Percentiles rank a stretch among this genome's conserved stretches.
These are phyloP conservation scores for Drosera capensis DNA, from an alignment of 148 eudicot species.

Conservation along the genomic window DNA sequence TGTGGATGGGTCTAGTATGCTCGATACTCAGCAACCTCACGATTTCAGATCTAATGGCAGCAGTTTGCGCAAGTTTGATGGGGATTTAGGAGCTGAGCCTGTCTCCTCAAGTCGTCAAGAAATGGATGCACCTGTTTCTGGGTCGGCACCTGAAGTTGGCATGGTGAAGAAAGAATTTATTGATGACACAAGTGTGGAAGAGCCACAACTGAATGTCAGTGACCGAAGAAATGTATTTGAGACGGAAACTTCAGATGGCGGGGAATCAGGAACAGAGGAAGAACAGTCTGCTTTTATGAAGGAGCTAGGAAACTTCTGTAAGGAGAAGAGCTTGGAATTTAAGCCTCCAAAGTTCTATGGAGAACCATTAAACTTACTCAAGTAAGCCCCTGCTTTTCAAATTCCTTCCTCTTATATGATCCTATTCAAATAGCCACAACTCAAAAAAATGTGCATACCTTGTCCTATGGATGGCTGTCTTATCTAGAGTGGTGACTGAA, in stretches of 20 bases:
- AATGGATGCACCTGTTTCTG: slow-evolving; percentile 3
- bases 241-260: slow-evolving; percentile 30
- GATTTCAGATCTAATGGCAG: slow-evolving; percentile 8
- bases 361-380: slow-evolving; percentile 68
- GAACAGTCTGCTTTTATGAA: slow-evolving; percentile 78
- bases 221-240: slow-evolving; percentile 14
- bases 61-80: slow-evolving; percentile 4
- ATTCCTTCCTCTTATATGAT: too few species aligned
- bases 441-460: too few species aligned
- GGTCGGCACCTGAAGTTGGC: slow-evolving; percentile 12
- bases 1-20: slow-evolving; percentile 7
- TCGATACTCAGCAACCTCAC: slow-evolving; percentile 5
- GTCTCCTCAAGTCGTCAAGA: slow-evolving; percentile 1
- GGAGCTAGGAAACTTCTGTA: slow-evolving; percentile 31
- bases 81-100: slow-evolving; percentile 8
- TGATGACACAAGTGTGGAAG: slow-evolving; percentile 5
- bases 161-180: slow-evolving; percentile 10
- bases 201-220: slow-evolving; percentile 4
- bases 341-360: slow-evolving; percentile 89
- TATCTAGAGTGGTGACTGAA: too few species aligned
- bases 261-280: slow-evolving; percentile 50
- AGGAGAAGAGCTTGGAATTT: slow-evolving; percentile 36
- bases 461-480: too few species aligned
- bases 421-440: too few species aligned
- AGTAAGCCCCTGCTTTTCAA: slow-evolving; percentile 50